phyloP scores from a whole-genome alignment of 352 stramenopile species.

The Pythium inflatum region DNA sequence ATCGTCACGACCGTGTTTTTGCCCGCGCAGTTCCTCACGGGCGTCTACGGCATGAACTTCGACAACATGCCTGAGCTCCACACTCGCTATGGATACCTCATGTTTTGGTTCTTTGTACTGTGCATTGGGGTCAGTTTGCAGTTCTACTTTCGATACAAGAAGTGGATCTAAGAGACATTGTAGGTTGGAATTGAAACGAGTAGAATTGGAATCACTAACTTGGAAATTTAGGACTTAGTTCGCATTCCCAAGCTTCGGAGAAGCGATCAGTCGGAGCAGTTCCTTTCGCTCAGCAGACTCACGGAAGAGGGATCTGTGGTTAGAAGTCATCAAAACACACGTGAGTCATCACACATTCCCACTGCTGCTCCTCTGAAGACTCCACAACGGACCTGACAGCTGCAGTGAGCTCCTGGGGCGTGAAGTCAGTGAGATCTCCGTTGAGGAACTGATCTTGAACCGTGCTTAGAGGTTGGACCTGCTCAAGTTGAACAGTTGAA shows the following conservation, averaged over 20 bases:
- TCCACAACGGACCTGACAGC: conserved; percentile 45
- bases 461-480: conserved; percentile 66
- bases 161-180: conserved; percentile 62
- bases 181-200: neutral
- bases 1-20: conserved; percentile 90
- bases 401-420: conserved; percentile 44
- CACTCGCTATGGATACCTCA: conserved; percentile 74
- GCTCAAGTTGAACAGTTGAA: neutral
- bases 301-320: conserved; percentile 57
- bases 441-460: conserved; percentile 60
- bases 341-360: neutral
- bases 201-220: neutral
- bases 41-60: conserved; percentile 92
- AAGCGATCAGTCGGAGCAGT: conserved; percentile 36
- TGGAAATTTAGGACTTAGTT: neutral
- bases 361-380: neutral
- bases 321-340: neutral
- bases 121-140: conserved; percentile 66
- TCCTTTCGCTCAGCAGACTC: conserved; percentile 61
- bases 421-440: conserved; percentile 48
- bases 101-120: conserved; percentile 84
- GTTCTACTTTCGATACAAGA: conserved; percentile 85
- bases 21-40: conserved; percentile 86
- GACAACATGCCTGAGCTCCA: conserved; percentile 89
- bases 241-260: neutral